Percentiles rank a stretch among this genome's conserved stretches.
phyloP scores from a whole-genome alignment of 345 rosid species.

The Bruguiera sexangula region DNA sequence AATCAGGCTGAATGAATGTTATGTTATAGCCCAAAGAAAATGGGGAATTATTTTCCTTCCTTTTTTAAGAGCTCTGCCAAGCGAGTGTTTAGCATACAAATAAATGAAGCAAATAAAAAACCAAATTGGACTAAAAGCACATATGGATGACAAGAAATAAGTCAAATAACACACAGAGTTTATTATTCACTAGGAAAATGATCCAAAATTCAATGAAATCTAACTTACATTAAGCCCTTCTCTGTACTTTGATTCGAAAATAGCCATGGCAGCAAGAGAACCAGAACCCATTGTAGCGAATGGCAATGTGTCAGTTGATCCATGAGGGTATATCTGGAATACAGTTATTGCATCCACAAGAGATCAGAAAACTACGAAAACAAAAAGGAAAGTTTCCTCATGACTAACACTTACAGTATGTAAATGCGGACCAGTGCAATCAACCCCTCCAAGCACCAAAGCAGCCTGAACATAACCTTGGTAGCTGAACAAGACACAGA shows the following conservation, averaged over 20 bases:
- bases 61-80: neutral
- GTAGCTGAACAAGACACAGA: conserved; percentile 41
- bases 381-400: conserved; percentile 1
- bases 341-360: conserved; percentile 14
- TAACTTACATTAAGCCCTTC: conserved; percentile 76
- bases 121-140: neutral
- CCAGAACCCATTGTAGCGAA: conserved; percentile 94
- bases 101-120: neutral
- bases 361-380: conserved; percentile 1
- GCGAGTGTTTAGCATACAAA: neutral
- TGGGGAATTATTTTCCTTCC: neutral
- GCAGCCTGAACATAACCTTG: conserved; percentile 81
- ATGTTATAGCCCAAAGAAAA: neutral
- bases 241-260: conserved; percentile 73
- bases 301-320: conserved; percentile 82
- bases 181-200: conserved; percentile 6
- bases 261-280: conserved; percentile 83
- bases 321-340: conserved; percentile 77
- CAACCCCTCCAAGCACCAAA: conserved; percentile 90
- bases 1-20: neutral
- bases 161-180: neutral
- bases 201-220: neutral
- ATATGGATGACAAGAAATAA: neutral
- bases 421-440: conserved; percentile 74
- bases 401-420: conserved; percentile 54